phyloP scores from a whole-genome alignment of 169 alveolate genomes.

The Plasmodium knowlesi region DNA sequence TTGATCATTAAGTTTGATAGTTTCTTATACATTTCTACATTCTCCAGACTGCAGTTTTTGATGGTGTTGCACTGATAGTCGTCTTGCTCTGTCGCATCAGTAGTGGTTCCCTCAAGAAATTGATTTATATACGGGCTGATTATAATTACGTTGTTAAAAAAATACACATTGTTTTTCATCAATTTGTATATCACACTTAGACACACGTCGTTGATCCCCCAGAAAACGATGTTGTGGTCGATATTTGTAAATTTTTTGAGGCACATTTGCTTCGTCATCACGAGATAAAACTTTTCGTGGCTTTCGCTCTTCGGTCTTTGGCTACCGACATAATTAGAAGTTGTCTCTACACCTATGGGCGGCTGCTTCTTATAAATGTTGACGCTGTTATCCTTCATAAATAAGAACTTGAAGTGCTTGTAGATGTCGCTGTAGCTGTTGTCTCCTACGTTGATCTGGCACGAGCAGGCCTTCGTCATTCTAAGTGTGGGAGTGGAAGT shows the following conservation, averaged over 20 bases:
- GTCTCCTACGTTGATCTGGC: slow-evolving; percentile 9
- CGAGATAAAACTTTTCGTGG: not conserved
- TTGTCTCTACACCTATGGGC: not conserved
- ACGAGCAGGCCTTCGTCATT: slow-evolving; percentile 58
- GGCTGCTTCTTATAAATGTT: not conserved
- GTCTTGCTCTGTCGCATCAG: not conserved
- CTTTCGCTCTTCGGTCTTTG: not conserved
- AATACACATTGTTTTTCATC: slow-evolving; percentile 19
- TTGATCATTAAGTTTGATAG: slow-evolving; percentile 24
- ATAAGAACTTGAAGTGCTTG: slow-evolving; percentile 27
- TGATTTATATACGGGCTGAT: slow-evolving; percentile 19
- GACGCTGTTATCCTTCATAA: slow-evolving; percentile 31
- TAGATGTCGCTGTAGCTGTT: slow-evolving; percentile 18
- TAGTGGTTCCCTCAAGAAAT: not conserved
- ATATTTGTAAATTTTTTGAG: slow-evolving; percentile 4
- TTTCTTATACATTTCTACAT: slow-evolving; percentile 1
- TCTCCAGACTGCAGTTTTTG: slow-evolving; percentile 22
- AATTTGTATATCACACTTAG: slow-evolving; percentile 14
- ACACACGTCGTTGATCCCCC: slow-evolving; percentile 63
- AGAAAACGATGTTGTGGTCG: slow-evolving; percentile 43
- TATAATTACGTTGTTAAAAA: slow-evolving; percentile 44
- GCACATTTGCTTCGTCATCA: slow-evolving; percentile 61
- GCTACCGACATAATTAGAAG: not conserved
- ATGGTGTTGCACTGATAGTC: slow-evolving; percentile 1
- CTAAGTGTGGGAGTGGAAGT: not conserved